A percentile compares a stretch with the other conserved stretches of the same genome.
phyloP scores from a whole-genome alignment of 176 grass and related monocot genomes.

The Elymus sibiricus region DNA sequence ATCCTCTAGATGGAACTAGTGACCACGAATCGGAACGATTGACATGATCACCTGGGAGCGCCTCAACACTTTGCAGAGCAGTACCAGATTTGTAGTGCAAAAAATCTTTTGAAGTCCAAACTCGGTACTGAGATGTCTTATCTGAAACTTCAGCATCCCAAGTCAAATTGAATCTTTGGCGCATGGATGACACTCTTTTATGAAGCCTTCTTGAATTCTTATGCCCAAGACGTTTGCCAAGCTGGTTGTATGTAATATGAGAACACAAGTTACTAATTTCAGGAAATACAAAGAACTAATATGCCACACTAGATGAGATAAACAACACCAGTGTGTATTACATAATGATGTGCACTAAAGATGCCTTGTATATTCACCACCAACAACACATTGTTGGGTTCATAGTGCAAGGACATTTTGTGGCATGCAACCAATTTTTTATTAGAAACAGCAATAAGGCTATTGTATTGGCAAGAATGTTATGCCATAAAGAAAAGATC shows the following conservation, averaged over 20 bases:
- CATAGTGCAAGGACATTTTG: not conserved
- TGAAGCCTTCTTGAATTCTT: slow-evolving; percentile 75
- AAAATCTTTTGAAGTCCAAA: slow-evolving; percentile 87
- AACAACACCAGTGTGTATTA: not conserved
- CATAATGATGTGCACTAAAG: slow-evolving; percentile 17
- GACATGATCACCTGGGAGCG: slow-evolving; percentile 32
- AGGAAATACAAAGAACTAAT: slow-evolving; percentile 32
- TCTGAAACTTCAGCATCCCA: slow-evolving; percentile 77
- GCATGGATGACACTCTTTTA: slow-evolving; percentile 70
- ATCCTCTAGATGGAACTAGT: slow-evolving; percentile 39
- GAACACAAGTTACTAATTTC: slow-evolving; percentile 18
- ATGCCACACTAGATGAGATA: slow-evolving; percentile 23
- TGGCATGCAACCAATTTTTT: not conserved
- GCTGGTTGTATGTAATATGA: slow-evolving; percentile 44
- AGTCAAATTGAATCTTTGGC: slow-evolving; percentile 59
- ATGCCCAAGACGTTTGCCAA: slow-evolving; percentile 67
- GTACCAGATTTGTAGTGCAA: slow-evolving; percentile 44
- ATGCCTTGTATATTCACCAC: not conserved
- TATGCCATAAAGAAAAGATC: slow-evolving; percentile 6
- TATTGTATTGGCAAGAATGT: slow-evolving; percentile 9
- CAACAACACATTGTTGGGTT: slow-evolving; percentile 15
- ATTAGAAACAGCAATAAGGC: not conserved
- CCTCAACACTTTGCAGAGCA: slow-evolving; percentile 51
- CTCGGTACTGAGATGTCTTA: slow-evolving; percentile 64
- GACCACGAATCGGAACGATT: slow-evolving; percentile 33